These are phyloP conservation scores for Candida chilensis DNA, from an alignment of 805 yeast species.

Conservation along the genomic window DNA sequence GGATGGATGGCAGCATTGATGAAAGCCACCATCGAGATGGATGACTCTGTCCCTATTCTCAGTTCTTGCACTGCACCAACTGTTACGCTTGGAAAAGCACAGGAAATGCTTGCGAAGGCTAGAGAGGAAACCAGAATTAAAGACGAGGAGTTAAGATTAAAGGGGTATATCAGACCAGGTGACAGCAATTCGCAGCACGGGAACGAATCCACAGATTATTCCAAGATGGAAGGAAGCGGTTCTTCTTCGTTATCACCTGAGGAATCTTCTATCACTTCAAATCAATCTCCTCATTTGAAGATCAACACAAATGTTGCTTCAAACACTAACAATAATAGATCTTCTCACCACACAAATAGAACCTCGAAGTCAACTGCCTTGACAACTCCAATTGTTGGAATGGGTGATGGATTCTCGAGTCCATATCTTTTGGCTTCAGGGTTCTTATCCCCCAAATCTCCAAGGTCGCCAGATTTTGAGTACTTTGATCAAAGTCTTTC, in stretches of 20 bases:
- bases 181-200: background rate
- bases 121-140: constrained; percentile 61
- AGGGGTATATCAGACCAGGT: constrained; percentile 15
- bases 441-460: constrained; percentile 38
- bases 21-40: constrained; percentile 94
- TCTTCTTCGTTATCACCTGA: constrained; percentile 12
- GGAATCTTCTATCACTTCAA: constrained; percentile 8
- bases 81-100: constrained; percentile 78
- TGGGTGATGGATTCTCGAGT: constrained; percentile 45
- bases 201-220: constrained; percentile 7
- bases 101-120: constrained; percentile 74
- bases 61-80: constrained; percentile 96
- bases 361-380: constrained; percentile 8
- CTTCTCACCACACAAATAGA: constrained; percentile 6
- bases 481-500: too few species aligned
- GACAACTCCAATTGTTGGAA: constrained; percentile 11
- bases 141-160: constrained; percentile 39
- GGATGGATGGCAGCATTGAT: constrained; percentile 91
- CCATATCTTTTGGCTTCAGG: constrained; percentile 65
- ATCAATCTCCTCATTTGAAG: background rate
- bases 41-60: constrained; percentile 84
- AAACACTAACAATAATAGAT: background rate
- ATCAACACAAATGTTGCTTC: background rate
- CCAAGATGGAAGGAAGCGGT: constrained; percentile 20
- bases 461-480: too few species aligned